Evolutionary conservation across 768 basidiomycete genomes (phyloP), one percentile per base, ranked within the genome.

Genomic region (Terana coerulea): DNA sequence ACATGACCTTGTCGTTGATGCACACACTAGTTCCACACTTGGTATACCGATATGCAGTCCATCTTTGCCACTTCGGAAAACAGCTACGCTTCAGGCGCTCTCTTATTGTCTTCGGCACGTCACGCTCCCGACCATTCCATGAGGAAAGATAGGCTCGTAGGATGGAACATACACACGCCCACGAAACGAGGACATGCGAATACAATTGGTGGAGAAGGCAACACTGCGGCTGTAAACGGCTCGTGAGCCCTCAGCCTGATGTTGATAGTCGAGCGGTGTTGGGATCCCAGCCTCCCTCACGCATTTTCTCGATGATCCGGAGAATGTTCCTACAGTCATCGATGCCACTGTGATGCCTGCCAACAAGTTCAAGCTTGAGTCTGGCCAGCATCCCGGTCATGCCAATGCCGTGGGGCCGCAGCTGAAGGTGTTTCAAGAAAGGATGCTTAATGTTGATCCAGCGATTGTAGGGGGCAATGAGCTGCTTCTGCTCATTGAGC

Each of bases 251-350:
- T 39, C 12, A 2, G 19, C 30, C 17, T 31, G 36, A 17, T n/a
- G 17, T 39, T 5, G 41, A 33, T 1, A 33, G 31, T 4, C 17
- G 22, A 6, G 53, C 44, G 21, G 47, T n/a, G 22, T 51, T 24
- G 7, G 63, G 63, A 28, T 54, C 57, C 65, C 65, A 67, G 9
- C 65, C 65, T 5, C 53, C 53, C 28, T 43, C 49, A n/a, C 49
- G 50, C 58, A 67, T 54, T 45, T 42, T 57, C 35, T 54, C 53
- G 9, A 61, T 55, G 31, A 67, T 60, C 26, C 61, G 54, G 52
- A 64, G 35, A 47, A 67, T 64, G 47, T 67, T 67, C 53, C 42
- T 61, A 53, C 65, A 67, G 52, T 67, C 65, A 44, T 67, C 65
- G 29, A 67, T 67, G 3, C 65, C 65, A 22, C 64, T 64, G 28